Base-by-base conservation (phyloP, 2,329 filamentous ascomycete species). In the Xylariaceae sp. region DNA sequence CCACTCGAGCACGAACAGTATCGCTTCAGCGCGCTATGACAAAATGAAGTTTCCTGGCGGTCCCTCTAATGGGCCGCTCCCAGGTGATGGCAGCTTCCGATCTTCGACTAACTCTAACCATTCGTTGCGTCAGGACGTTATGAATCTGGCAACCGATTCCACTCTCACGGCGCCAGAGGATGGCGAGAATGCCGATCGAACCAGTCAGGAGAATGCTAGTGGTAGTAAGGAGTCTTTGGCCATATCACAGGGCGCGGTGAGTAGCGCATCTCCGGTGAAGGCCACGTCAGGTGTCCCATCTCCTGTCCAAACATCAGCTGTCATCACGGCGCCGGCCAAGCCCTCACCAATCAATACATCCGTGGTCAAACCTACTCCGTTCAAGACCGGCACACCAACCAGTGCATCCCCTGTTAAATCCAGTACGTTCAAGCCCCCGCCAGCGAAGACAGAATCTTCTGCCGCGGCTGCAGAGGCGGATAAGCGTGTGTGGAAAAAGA, bases 141-240 rank as follows among this genome's bases (percentile, higher is more conserved):
- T 56, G 23, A 64, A 56, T 37, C 61, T 61, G 15, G 61, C 62
- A 1, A 58, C 56, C 2, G 63, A 58, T 44, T 63, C 62, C 4
- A 61, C 59, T 30, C 48, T 63, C 51, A 88, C 88, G 11, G 96
- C 91, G 72, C 85, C 89, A 65, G 92, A 96, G 69, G 94, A 90
- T 35, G 97, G 93, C 74, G 93, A 97, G 65, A 90, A 90, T 71
- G 96, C 92, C 2, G 90, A 91, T 66, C 88, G 90, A 42, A 96
- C 91, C 45, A 96, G 90, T 74, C 82, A 90, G 57, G 93, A 96
- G 67, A 88, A 88, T 44, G 80, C 83, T 4, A 93, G 88, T 67
- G 87, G 85, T 4, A 30, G 23, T 30, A 30, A 30, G 23, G 23
- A 30, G 5, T 30, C 23, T 30, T 30, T 30, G 23, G 23, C 23